phyloP scores from a whole-genome alignment of 2,329 filamentous ascomycete genomes.

The Neonectria punicea region DNA sequence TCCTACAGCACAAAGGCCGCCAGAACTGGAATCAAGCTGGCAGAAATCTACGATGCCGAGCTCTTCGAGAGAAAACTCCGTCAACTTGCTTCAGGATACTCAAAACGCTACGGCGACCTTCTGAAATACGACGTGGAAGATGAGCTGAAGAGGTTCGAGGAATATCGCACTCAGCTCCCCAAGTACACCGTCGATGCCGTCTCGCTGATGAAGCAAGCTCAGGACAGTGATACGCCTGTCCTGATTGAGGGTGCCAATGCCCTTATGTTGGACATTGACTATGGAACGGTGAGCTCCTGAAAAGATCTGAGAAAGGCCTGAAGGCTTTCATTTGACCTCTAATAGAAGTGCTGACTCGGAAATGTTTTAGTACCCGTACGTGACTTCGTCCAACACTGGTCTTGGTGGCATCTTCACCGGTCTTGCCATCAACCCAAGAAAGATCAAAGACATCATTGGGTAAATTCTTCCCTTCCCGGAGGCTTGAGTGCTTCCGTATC shows the following conservation, averaged over 20 bases:
- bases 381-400: slow-evolving; percentile 12
- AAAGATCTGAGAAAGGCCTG: background rate
- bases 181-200: slow-evolving; percentile 5
- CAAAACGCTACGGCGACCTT: slow-evolving; percentile 68
- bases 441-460: slow-evolving; percentile 12
- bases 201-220: slow-evolving; percentile 10
- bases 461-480: background rate
- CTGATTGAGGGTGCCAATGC: slow-evolving; percentile 22
- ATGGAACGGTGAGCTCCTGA: background rate
- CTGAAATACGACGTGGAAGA: slow-evolving; percentile 23
- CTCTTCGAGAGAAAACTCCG: slow-evolving; percentile 73
- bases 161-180: slow-evolving; percentile 10
- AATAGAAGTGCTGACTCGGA: background rate
- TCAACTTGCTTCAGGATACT: slow-evolving; percentile 67
- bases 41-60: slow-evolving; percentile 73
- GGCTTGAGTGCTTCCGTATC: background rate
- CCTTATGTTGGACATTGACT: background rate
- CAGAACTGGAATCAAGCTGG: slow-evolving; percentile 71
- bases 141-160: slow-evolving; percentile 10
- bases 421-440: slow-evolving; percentile 12
- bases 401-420: slow-evolving; percentile 13
- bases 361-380: background rate
- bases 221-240: slow-evolving; percentile 4
- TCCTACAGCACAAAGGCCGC: slow-evolving; percentile 37
- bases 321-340: background rate